A percentile compares a stretch with the other conserved stretches of the same genome.
Evolutionary conservation across 768 basidiomycete species (phyloP).

Genomic region (Tubosaeta brunneosetosa): DNA sequence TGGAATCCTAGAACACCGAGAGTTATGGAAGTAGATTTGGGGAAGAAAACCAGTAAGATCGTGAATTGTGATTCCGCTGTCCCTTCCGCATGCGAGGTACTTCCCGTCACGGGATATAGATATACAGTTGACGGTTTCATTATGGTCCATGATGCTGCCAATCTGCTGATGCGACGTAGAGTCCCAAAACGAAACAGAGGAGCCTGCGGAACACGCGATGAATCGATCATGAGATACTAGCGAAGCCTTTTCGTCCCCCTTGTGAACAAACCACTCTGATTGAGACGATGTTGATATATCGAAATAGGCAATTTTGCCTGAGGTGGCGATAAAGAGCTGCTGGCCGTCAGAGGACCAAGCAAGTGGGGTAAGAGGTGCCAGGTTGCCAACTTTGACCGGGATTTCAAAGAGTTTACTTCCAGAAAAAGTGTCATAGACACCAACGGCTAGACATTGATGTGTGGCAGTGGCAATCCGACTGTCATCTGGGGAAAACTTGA

Average conservation of each 20-base stretch:
- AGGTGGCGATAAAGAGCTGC: background rate
- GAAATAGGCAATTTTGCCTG: background rate
- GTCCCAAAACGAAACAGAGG: slow-evolving; percentile 8
- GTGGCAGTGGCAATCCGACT: background rate
- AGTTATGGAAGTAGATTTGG: background rate
- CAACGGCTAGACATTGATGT: background rate
- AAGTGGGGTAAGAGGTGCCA: background rate
- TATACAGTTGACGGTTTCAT: background rate
- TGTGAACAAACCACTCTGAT: slow-evolving; percentile 1
- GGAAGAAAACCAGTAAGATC: slow-evolving; percentile 1
- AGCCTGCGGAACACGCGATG: background rate
- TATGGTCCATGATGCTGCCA: background rate
- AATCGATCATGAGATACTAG: background rate
- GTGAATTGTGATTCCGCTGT: background rate
- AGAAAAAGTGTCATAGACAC: background rate
- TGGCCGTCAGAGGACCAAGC: background rate
- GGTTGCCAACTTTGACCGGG: background rate
- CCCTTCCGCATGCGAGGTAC: slow-evolving; percentile 7
- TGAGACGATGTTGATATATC: background rate
- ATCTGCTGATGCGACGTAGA: background rate
- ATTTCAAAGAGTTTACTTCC: slow-evolving; percentile 1
- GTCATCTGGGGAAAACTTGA: slow-evolving; percentile 1
- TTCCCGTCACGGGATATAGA: slow-evolving; percentile 6
- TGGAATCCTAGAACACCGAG: background rate
- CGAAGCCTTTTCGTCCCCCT: background rate